phyloP scores from a whole-genome alignment of 1,284 basidiomycete genomes.

The Meripilus lineatus region DNA sequence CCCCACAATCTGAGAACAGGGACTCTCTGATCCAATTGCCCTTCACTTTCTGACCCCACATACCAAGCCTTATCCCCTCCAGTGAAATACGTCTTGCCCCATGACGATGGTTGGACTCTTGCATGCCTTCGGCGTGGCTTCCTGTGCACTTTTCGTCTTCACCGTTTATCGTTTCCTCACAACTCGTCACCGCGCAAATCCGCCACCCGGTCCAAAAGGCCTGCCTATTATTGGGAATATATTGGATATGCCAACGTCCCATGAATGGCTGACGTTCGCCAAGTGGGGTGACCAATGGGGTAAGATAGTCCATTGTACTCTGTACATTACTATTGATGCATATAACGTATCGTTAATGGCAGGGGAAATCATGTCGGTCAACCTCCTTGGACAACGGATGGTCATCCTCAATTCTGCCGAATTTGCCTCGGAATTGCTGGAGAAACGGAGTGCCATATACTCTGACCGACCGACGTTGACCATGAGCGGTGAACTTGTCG shows the following conservation, averaged over 20 bases:
- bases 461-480: slow-evolving; percentile 32
- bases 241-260: slow-evolving; percentile 24
- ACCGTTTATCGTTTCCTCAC: background rate
- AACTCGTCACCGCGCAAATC: background rate
- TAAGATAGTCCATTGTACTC: background rate
- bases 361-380: slow-evolving; percentile 23
- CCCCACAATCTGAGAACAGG: background rate
- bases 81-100: too few species aligned
- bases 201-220: slow-evolving; percentile 14
- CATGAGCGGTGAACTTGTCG: slow-evolving; percentile 29
- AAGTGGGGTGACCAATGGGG: slow-evolving; percentile 20
- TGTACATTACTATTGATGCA: background rate
- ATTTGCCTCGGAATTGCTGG: slow-evolving; percentile 29
- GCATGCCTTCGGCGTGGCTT: too few species aligned
- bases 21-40: too few species aligned
- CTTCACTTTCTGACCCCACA: too few species aligned
- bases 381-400: slow-evolving; percentile 25
- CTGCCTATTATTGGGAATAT: slow-evolving; percentile 28
- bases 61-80: too few species aligned
- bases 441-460: slow-evolving; percentile 30
- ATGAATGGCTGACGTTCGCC: slow-evolving; percentile 25
- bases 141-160: background rate
- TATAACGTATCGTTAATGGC: background rate
- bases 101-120: too few species aligned
- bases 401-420: slow-evolving; percentile 29